Percentiles rank a stretch among this genome's conserved stretches.
These are phyloP conservation scores for Akanthomyces uredinophilus DNA, from an alignment of 2,329 filamentous ascomycete genomes.

Conservation along the genomic window DNA sequence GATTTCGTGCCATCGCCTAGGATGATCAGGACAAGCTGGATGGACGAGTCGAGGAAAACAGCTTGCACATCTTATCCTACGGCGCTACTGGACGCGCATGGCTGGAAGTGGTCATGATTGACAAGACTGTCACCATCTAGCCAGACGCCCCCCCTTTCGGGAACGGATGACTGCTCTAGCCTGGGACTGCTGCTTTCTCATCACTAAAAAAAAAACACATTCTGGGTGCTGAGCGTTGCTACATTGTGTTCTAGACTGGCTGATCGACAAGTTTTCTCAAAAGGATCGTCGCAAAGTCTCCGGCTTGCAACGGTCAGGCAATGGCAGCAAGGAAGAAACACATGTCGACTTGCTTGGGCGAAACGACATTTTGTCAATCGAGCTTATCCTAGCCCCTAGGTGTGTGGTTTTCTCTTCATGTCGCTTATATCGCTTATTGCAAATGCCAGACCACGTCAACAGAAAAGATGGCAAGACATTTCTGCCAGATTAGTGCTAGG, in stretches of 20 bases:
- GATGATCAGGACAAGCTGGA: not conserved
- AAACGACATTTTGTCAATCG: not conserved
- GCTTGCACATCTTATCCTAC: no score
- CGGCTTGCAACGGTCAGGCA: slow-evolving; percentile 5
- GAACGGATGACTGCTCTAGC: not conserved
- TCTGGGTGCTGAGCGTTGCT: not conserved
- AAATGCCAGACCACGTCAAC: not conserved
- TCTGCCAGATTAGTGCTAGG: no score
- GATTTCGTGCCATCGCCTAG: not conserved
- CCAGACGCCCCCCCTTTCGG: not conserved
- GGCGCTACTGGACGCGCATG: not conserved
- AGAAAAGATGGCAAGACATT: no score
- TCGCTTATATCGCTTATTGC: not conserved
- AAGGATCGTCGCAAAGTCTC: not conserved
- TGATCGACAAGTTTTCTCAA: not conserved
- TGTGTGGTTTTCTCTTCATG: not conserved
- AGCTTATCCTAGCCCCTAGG: not conserved
- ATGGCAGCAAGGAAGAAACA: not conserved
- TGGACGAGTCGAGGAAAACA: not conserved
- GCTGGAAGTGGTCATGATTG: not conserved
- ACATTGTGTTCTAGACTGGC: slow-evolving; percentile 1
- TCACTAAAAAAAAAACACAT: not conserved
- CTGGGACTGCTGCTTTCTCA: not conserved
- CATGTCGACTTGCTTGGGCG: not conserved
- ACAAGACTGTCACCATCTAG: not conserved